Conservation (phyloP, 345 rosid genomes). For the Corchorus olitorius region DNA sequence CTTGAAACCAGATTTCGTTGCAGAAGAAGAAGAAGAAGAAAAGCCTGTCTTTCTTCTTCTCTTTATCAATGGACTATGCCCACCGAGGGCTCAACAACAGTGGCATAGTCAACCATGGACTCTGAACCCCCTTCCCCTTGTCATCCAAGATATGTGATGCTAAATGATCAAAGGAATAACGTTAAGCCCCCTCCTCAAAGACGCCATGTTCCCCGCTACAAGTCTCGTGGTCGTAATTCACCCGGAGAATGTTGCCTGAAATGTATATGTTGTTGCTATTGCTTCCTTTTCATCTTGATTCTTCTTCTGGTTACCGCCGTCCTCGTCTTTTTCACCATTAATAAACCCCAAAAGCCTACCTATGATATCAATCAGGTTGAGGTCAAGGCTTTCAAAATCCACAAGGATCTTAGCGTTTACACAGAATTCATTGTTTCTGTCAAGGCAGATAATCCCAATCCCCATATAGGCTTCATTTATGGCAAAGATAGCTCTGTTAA, state of each 20-base stretch:
- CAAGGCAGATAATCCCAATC: slow-evolving; percentile 47
- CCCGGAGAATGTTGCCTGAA: slow-evolving; percentile 27
- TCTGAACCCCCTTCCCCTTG: slow-evolving; percentile 13
- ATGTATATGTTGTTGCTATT: slow-evolving; percentile 51
- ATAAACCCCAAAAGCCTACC: slow-evolving; percentile 41
- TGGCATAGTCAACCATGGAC: slow-evolving; percentile 25
- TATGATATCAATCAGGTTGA: slow-evolving; percentile 37
- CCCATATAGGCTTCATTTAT: slow-evolving; percentile 34
- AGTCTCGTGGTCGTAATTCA: slow-evolving; percentile 11
- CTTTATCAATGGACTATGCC: slow-evolving; percentile 31
- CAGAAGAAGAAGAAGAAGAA: slow-evolving; percentile 3
- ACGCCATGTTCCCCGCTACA: slow-evolving; percentile 44
- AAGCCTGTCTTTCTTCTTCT: slow-evolving; percentile 16
- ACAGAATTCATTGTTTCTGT: slow-evolving; percentile 41
- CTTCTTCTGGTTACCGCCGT: slow-evolving; percentile 24
- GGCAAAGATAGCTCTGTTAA: slow-evolving; percentile 44
- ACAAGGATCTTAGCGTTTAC: slow-evolving; percentile 39
- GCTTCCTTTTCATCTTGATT: slow-evolving; percentile 42
- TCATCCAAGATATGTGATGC: slow-evolving; percentile 44
- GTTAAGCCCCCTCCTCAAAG: slow-evolving; percentile 44
- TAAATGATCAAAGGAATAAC: slow-evolving; percentile 27
- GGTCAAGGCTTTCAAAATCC: slow-evolving; percentile 36
- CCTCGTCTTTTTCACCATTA: slow-evolving; percentile 24
- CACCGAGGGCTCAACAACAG: slow-evolving; percentile 29
- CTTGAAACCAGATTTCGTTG: not conserved